A percentile compares a stretch with the other conserved stretches of the same genome.
Conservation (phyloP, 805 yeast genomes). For the Pichia phayaonensis region DNA sequence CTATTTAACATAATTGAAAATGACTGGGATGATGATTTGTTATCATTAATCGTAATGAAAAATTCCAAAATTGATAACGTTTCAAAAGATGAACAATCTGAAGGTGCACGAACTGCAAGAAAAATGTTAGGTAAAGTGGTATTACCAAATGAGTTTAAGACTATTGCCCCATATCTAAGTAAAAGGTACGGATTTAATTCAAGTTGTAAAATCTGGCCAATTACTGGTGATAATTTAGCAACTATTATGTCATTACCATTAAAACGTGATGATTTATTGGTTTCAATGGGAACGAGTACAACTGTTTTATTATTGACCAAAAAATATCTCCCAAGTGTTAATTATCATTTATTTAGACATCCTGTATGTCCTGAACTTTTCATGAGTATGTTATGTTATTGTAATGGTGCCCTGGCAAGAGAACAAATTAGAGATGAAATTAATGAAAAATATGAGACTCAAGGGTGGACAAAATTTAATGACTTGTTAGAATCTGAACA, state of each 20-base stretch:
- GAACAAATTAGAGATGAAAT: slow-evolving; percentile 63
- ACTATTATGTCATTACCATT: slow-evolving; percentile 80
- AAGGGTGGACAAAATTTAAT: slow-evolving; percentile 55
- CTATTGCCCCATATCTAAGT: slow-evolving; percentile 52
- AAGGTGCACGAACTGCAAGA: slow-evolving; percentile 35
- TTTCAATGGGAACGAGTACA: slow-evolving; percentile 89
- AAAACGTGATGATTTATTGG: slow-evolving; percentile 63
- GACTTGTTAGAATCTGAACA: slow-evolving; percentile 36
- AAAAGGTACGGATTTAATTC: slow-evolving; percentile 54
- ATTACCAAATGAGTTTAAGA: slow-evolving; percentile 42
- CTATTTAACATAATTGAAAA: slow-evolving; percentile 60
- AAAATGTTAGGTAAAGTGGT: slow-evolving; percentile 48
- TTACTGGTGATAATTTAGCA: slow-evolving; percentile 89
- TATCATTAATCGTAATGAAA: slow-evolving; percentile 47
- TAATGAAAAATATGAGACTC: slow-evolving; percentile 36
- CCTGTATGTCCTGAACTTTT: slow-evolving; percentile 70
- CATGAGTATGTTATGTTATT: slow-evolving; percentile 95
- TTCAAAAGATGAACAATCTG: slow-evolving; percentile 17
- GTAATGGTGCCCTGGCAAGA: slow-evolving; percentile 84
- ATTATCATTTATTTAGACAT: slow-evolving; percentile 79
- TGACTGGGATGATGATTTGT: slow-evolving; percentile 47
- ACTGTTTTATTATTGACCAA: slow-evolving; percentile 79
- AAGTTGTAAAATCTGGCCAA: slow-evolving; percentile 58
- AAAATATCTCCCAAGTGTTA: slow-evolving; percentile 66
- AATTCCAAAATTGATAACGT: slow-evolving; percentile 37